Conservation (phyloP, 768 basidiomycete species). For the Naganishia friedmannii region DNA sequence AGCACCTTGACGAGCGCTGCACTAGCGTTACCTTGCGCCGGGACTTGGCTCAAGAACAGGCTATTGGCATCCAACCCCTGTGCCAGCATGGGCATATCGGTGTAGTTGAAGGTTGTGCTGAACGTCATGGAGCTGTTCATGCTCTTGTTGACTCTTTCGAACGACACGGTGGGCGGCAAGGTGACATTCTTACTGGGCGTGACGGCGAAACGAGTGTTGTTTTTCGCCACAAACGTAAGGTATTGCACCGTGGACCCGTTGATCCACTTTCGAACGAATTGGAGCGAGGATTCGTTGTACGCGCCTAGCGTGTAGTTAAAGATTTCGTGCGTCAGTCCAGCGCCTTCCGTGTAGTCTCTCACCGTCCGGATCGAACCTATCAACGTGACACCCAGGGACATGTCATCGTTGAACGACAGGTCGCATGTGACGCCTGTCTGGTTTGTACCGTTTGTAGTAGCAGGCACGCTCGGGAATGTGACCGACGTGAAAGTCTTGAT, state of each 20-base stretch:
- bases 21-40: conserved; percentile 37
- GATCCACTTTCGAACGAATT: conserved; percentile 55
- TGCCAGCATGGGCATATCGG: conserved; percentile 53
- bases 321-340: conserved; percentile 50
- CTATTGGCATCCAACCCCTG: conserved; percentile 31
- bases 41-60: conserved; percentile 49
- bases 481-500: conserved; percentile 41
- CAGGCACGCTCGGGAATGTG: neutral
- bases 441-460: conserved; percentile 35
- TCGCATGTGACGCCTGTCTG: conserved; percentile 55
- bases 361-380: conserved; percentile 56
- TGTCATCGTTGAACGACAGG: conserved; percentile 50
- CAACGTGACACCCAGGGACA: conserved; percentile 55
- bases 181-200: conserved; percentile 50
- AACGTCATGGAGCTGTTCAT: conserved; percentile 41
- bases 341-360: conserved; percentile 56
- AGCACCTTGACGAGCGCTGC: conserved; percentile 47
- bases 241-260: conserved; percentile 53
- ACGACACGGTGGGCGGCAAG: conserved; percentile 52
- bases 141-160: conserved; percentile 45
- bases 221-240: conserved; percentile 45
- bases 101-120: conserved; percentile 52
- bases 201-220: conserved; percentile 53
- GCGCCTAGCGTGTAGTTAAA: conserved; percentile 56
- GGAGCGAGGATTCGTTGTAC: conserved; percentile 51